Conservation (phyloP, 2,329 filamentous ascomycete genomes). For the Lachnellula cervina region DNA sequence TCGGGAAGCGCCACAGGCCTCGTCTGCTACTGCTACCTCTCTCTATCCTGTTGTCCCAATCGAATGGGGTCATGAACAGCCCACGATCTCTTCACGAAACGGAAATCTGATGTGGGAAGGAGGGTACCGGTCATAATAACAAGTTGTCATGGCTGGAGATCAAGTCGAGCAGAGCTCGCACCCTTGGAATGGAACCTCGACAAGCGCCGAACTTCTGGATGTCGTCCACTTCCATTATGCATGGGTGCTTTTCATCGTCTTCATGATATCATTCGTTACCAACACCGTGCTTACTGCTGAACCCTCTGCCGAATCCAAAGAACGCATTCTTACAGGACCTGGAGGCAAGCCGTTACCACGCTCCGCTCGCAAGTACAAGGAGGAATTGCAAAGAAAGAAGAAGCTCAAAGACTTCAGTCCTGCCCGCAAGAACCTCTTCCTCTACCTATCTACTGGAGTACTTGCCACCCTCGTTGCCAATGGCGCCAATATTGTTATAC, state of each 20-base stretch:
- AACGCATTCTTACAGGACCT: constrained; percentile 59
- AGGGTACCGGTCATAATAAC: constrained; percentile 20
- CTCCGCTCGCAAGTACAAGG: constrained; percentile 37
- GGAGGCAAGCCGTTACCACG: constrained; percentile 78
- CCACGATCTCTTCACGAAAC: constrained; percentile 17
- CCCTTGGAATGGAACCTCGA: constrained; percentile 14
- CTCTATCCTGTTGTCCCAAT: constrained; percentile 17
- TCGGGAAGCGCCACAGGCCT: constrained; percentile 19
- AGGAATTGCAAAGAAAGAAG: constrained; percentile 39
- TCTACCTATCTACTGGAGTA: constrained; percentile 66
- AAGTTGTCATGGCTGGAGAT: constrained; percentile 30
- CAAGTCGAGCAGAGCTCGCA: constrained; percentile 21
- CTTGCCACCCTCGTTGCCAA: constrained; percentile 73
- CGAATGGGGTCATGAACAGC: constrained; percentile 28
- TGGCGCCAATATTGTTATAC: constrained; percentile 66
- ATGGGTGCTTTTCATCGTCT: constrained; percentile 59
- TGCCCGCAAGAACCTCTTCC: constrained; percentile 67
- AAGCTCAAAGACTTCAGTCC: constrained; percentile 52
- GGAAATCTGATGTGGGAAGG: constrained; percentile 29
- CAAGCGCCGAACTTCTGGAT: constrained; percentile 21
- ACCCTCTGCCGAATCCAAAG: constrained; percentile 32
- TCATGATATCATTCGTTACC: constrained; percentile 55
- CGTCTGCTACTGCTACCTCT: constrained; percentile 9
- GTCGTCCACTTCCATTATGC: constrained; percentile 48
- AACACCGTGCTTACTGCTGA: constrained; percentile 52